Conservation (phyloP, 805 yeast genomes). For the Zygotorulaspora sp. region DNA sequence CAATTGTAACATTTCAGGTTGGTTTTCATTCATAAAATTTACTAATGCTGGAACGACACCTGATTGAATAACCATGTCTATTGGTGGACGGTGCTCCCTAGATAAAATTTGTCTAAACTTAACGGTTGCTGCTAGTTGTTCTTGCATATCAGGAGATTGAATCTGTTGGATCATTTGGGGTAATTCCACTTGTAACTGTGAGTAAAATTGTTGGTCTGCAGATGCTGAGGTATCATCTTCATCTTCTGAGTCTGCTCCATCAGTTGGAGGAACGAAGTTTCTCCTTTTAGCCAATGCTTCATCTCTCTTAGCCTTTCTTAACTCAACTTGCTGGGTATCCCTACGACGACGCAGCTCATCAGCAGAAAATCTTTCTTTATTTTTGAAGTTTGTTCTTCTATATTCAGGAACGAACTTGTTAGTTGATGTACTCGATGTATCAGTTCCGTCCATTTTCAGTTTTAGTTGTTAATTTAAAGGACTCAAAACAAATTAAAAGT, state of each 20-base stretch:
- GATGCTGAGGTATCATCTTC: constrained; percentile 39
- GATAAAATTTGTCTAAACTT: constrained; percentile 90
- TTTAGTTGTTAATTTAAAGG: not conserved
- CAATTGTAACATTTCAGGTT: constrained; percentile 83
- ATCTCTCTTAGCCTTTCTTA: constrained; percentile 94
- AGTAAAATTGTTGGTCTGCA: constrained; percentile 42
- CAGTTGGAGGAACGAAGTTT: constrained; percentile 51
- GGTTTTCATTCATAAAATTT: constrained; percentile 68
- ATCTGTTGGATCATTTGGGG: constrained; percentile 84
- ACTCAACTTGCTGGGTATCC: constrained; percentile 94
- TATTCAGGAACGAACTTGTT: constrained; percentile 92
- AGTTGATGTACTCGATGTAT: constrained; percentile 44
- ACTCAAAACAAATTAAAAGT: not conserved
- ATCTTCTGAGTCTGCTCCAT: constrained; percentile 50
- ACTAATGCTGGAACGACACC: constrained; percentile 94
- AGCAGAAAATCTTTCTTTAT: constrained; percentile 86
- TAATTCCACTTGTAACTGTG: constrained; percentile 57
- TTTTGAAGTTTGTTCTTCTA: constrained; percentile 93
- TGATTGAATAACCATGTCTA: constrained; percentile 83
- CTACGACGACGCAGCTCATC: constrained; percentile 98
- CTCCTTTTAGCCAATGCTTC: constrained; percentile 92
- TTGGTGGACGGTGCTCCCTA: constrained; percentile 94
- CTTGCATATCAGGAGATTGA: constrained; percentile 67
- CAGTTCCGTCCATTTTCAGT: constrained; percentile 56
- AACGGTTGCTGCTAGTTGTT: constrained; percentile 82